A percentile compares a stretch with the other conserved stretches of the same genome.
Conservation (phyloP, 495 filamentous ascomycete genomes). For the Aeminium ludgeri region DNA sequence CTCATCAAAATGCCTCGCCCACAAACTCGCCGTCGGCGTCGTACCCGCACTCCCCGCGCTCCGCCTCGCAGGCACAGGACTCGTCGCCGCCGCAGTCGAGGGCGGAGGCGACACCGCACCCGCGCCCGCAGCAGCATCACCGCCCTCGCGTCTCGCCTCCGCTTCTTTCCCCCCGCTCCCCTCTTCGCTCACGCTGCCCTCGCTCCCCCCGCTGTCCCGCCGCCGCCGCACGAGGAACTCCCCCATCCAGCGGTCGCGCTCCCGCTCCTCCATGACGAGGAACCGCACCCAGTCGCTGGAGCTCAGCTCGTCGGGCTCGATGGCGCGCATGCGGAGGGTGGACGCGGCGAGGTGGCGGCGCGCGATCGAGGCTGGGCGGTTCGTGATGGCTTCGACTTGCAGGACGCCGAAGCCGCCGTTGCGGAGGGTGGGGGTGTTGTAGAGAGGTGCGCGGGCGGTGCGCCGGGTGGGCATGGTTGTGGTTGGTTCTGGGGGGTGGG, state of each 20-base stretch:
- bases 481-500: too few species aligned
- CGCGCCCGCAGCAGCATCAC: constrained; percentile 5
- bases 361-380: constrained; percentile 14
- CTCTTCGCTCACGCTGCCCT: neutral
- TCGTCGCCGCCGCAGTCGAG: neutral
- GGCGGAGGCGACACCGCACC: neutral
- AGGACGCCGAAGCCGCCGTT: constrained; percentile 15
- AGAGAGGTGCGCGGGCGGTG: constrained; percentile 8
- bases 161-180: constrained; percentile 8
- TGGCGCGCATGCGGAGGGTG: constrained; percentile 15
- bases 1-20: constrained; percentile 12
- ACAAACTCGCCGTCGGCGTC: constrained; percentile 11
- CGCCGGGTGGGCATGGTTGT: neutral
- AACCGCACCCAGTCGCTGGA: constrained; percentile 15
- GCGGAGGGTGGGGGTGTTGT: constrained; percentile 15
- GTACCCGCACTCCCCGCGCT: too few species aligned
- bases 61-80: neutral
- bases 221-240: constrained; percentile 9
- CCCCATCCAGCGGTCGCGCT: constrained; percentile 15
- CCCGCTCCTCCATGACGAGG: constrained; percentile 14
- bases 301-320: constrained; percentile 16
- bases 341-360: constrained; percentile 13
- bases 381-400: constrained; percentile 15
- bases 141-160: constrained; percentile 12
- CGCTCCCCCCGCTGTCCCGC: constrained; percentile 8